Percentiles rank a stretch among this genome's conserved stretches.
phyloP scores from a whole-genome alignment of 208 protist genomes.

The Phytomonas sp. region DNA sequence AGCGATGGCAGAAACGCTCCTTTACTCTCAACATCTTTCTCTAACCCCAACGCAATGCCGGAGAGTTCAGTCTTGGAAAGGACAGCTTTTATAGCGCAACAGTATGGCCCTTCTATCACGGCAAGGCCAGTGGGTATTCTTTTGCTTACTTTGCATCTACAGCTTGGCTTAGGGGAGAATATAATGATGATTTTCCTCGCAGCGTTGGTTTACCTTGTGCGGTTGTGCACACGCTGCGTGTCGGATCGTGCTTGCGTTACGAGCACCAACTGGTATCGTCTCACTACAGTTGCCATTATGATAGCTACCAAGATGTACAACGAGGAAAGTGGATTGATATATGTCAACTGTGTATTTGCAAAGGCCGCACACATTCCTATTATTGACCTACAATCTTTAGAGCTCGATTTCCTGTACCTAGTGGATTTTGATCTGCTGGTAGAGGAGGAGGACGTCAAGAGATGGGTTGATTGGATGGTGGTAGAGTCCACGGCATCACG shows the following conservation, averaged over 20 bases:
- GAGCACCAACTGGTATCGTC: constrained; percentile 65
- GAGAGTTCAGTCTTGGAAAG: too few relatives aligned
- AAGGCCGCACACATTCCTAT: constrained; percentile 46
- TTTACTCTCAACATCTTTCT: too few relatives aligned
- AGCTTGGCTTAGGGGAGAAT: constrained; percentile 23
- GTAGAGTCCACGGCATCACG: constrained; percentile 8
- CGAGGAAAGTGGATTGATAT: constrained; percentile 27
- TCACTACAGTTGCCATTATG: constrained; percentile 58
- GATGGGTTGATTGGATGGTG: constrained; percentile 76
- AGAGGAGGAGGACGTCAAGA: constrained; percentile 61
- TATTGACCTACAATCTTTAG: constrained; percentile 46
- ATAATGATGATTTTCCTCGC: constrained; percentile 74
- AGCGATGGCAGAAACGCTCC: too few relatives aligned
- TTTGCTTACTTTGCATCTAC: constrained; percentile 22
- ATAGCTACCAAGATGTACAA: constrained; percentile 86
- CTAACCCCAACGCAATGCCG: too few relatives aligned
- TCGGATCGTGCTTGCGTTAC: constrained; percentile 50
- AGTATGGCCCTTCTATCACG: neutral
- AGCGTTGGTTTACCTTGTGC: constrained; percentile 68
- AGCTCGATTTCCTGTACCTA: constrained; percentile 82
- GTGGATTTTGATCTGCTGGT: constrained; percentile 76
- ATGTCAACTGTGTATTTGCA: constrained; percentile 52
- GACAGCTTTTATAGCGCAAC: too few relatives aligned
- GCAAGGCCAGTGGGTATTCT: constrained; percentile 2
- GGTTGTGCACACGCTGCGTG: constrained; percentile 38